Base-by-base conservation (phyloP, 2,329 filamentous ascomycete species). In the Geoglossum cookeanum region DNA sequence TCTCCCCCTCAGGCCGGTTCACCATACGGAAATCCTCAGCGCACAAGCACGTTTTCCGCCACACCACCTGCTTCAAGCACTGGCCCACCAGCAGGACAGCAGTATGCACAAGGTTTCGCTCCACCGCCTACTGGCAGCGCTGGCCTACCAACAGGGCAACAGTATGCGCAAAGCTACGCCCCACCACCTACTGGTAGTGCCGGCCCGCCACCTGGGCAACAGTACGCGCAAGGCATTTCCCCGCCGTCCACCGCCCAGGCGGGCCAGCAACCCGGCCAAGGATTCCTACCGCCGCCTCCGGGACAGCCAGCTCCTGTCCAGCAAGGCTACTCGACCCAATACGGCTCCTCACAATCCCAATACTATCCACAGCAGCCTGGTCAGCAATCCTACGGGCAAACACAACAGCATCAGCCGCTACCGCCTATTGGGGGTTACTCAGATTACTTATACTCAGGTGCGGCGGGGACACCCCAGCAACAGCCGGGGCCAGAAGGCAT, bases 11-110 rank as follows among this genome's bases (percentile, higher is more conserved):
- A 30, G 63, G 44, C 58, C 62, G n/a, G 63, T 61, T 32, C 54
- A 29, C 7, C 62, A 64, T 39, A 58, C 68, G 45, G 68, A 69
- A 47, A 66, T 67, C 44, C 63, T 65, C 15, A 68, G 65, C 56
- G 69, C 69, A 56, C 63, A 2, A 64, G 63, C 22, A 68, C 69
- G 7, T 64, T 69, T 39, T n/a, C 54, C 54, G 35, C 35, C 49
- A 13, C 49, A 35, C 49, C 49, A 35, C 49, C 49, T 5, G 17
- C 49, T 9, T 37, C 30, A 4, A 32, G 49, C 15, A 17, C 42
- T 9, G 42, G 42, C n/a, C 42, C 42, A 4, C 42, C 42, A 45
- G 4, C 42, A 3, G 42, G 42, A 22, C 49, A 33, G 30, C 49
- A 37, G 9, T 53, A 53, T 32, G 49, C 13, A 3, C 49, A 53